Conservation (phyloP, 257 asterid genomes). For the Nicotiana sylvestris region DNA sequence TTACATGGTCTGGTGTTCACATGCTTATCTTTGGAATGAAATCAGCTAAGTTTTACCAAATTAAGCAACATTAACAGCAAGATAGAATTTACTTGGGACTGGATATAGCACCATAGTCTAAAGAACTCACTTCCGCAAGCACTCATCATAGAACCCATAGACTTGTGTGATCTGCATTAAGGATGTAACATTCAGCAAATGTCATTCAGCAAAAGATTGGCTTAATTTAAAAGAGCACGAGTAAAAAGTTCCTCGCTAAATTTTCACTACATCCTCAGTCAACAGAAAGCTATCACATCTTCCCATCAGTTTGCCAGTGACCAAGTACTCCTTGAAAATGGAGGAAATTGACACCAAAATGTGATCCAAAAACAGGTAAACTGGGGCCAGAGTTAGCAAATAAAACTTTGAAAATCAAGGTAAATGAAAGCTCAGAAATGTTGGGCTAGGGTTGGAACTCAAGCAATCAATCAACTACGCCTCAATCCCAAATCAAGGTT, state of each 20-base stretch:
- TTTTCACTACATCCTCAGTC: constrained; percentile 2
- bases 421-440: neutral
- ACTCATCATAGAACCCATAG: constrained; percentile 52
- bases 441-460: neutral
- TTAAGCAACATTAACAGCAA: neutral
- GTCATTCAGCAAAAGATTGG: neutral
- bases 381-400: constrained; percentile 8
- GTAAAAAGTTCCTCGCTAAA: neutral
- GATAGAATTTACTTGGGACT: neutral
- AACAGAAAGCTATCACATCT: constrained; percentile 1
- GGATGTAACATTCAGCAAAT: constrained; percentile 10
- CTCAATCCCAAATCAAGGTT: neutral
- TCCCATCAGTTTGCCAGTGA: neutral
- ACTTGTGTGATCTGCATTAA: constrained; percentile 52
- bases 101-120: neutral
- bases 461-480: neutral
- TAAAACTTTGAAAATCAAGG: neutral
- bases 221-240: neutral
- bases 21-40: neutral
- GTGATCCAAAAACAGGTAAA: neutral
- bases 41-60: constrained; percentile 9
- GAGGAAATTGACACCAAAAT: neutral
- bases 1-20: neutral
- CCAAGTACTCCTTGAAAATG: neutral
- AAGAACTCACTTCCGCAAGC: constrained; percentile 48